A percentile compares a stretch with the other conserved stretches of the same genome.
Conservation (phyloP, 306 rosid species). For the Quercus bicolor region DNA sequence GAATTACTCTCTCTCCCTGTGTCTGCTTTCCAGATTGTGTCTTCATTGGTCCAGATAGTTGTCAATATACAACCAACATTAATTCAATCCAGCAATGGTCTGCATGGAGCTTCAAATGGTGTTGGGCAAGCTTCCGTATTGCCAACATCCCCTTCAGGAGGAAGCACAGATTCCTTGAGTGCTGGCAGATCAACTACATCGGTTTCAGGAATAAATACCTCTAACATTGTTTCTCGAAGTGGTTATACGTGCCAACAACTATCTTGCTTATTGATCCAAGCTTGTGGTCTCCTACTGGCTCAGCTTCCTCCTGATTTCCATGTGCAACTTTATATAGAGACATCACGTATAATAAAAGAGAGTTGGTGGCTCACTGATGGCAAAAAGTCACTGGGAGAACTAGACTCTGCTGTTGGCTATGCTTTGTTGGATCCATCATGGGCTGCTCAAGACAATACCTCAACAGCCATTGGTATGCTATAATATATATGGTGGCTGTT, state of each 20-base stretch:
- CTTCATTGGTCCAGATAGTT: conserved; percentile 84
- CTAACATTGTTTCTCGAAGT: conserved; percentile 87
- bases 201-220: conserved; percentile 77
- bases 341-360: conserved; percentile 88
- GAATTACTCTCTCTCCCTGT: conserved; percentile 96
- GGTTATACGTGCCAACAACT: conserved; percentile 94
- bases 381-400: conserved; percentile 67
- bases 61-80: conserved; percentile 90
- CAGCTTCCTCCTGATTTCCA: conserved; percentile 98
- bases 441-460: conserved; percentile 99
- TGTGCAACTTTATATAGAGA: conserved; percentile 75
- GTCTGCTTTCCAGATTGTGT: conserved; percentile 77
- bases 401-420: conserved; percentile 95
- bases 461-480: conserved; percentile 84
- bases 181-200: conserved; percentile 86
- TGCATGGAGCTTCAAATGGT: conserved; percentile 70
- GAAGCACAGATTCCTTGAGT: conserved; percentile 93
- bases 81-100: conserved; percentile 80
- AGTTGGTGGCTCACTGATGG: conserved; percentile 95
- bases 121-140: conserved; percentile 81
- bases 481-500: background rate
- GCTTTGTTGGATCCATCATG: conserved; percentile 97
- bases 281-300: conserved; percentile 93
- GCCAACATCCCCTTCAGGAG: conserved; percentile 98
- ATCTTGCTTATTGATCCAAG: conserved; percentile 94